phyloP scores from a whole-genome alignment of 768 basidiomycete genomes.

The Rickenella mellea region DNA sequence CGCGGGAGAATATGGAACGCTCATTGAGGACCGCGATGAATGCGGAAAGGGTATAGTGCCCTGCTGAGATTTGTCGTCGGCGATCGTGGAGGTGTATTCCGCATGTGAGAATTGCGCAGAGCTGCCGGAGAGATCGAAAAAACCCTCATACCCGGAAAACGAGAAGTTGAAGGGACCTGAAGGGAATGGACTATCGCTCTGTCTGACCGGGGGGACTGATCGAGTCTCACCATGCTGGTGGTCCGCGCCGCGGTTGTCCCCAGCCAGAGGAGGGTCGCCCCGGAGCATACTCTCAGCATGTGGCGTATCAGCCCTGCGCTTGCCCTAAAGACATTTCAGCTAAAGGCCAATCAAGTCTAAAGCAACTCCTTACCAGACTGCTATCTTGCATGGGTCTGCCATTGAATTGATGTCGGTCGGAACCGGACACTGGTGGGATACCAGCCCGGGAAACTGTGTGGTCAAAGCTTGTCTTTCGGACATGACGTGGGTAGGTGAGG shows the following conservation, averaged over 20 bases:
- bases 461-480: constrained; percentile 92
- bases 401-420: constrained; percentile 74
- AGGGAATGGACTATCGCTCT: constrained; percentile 46
- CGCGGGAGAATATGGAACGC: constrained; percentile 25
- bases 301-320: constrained; percentile 75
- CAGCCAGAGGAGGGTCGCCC: constrained; percentile 59
- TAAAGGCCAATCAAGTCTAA: no score
- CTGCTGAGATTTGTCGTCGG: neutral
- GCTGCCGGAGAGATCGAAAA: constrained; percentile 46
- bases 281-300: constrained; percentile 74
- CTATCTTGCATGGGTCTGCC: constrained; percentile 63
- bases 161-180: constrained; percentile 65
- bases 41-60: constrained; percentile 5
- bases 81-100: constrained; percentile 4
- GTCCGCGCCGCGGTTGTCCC: constrained; percentile 17
- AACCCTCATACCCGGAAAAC: constrained; percentile 51
- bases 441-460: constrained; percentile 74
- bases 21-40: constrained; percentile 18
- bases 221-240: no score
- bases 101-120: constrained; percentile 23
- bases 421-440: constrained; percentile 43
- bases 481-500: constrained; percentile 70
- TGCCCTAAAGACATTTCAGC: constrained; percentile 25
- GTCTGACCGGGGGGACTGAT: neutral
- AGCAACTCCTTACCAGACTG: constrained; percentile 50